phyloP scores from a whole-genome alignment of 2,329 filamentous ascomycete genomes.

The Arachnopeziza araneosa region DNA sequence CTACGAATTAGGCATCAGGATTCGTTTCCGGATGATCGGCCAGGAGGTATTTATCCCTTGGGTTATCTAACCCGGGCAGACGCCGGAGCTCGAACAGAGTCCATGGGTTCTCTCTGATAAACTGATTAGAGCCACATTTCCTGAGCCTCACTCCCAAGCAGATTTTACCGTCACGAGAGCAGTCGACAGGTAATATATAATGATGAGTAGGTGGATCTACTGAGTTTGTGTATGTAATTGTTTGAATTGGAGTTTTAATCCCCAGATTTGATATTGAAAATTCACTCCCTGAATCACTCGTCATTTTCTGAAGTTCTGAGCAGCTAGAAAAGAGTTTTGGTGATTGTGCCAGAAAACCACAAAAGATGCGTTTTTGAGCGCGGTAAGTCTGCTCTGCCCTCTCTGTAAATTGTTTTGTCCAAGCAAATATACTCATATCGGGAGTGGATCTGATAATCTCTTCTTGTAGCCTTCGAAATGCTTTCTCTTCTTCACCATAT shows the following conservation, averaged over 20 bases:
- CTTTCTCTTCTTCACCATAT: slow-evolving; percentile 30
- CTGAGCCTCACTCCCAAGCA: not conserved
- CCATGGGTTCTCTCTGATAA: slow-evolving; percentile 5
- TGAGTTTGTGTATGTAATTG: not conserved
- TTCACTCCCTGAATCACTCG: not conserved
- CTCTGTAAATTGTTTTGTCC: slow-evolving; percentile 10
- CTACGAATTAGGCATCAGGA: not conserved
- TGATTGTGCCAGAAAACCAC: not conserved
- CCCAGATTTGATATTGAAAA: slow-evolving; percentile 1
- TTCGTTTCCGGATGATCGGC: not conserved
- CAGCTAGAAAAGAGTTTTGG: not conserved
- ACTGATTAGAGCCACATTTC: slow-evolving; percentile 2
- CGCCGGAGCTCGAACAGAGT: too few species aligned
- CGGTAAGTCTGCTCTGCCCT: too few species aligned
- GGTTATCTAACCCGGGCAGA: too few species aligned
- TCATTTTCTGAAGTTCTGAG: not conserved
- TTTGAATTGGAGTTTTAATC: not conserved
- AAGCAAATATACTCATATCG: slow-evolving; percentile 29
- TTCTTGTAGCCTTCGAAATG: slow-evolving; percentile 2
- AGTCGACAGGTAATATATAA: not conserved
- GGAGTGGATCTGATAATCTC: slow-evolving; percentile 21
- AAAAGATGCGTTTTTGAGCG: slow-evolving; percentile 1
- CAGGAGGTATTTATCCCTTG: not conserved
- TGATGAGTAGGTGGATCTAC: not conserved
- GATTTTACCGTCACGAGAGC: not conserved